Base-by-base conservation (phyloP, 2,329 filamentous ascomycete species). In the Macroventuria anomochaeta region DNA sequence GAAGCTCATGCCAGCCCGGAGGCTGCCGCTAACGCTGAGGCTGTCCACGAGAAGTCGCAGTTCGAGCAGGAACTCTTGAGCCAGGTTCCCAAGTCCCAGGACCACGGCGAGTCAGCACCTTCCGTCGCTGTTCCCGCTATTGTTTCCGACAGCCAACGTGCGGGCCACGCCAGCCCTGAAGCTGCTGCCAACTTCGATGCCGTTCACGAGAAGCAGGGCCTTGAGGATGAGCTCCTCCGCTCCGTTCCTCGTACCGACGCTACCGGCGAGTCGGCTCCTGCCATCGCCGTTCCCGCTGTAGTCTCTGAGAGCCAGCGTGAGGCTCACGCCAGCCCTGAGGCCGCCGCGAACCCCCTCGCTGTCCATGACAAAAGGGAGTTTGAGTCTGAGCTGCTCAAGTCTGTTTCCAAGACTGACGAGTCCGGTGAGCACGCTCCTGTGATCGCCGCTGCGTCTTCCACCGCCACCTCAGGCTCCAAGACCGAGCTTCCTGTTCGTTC, bases 281-380 rank as follows among this genome's bases (percentile, higher is more conserved):
- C 57, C 13, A 46, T 65, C 20, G 53, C 53, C 13, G 53, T 62
- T 12, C 55, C 58, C 11, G 60, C 62, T 15, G 41, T 53, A 15
- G 53, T 91, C 50, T 86, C 85, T 69, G 84, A 90, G 65, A 90
- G 87, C 75, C 88, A 91, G 70, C 79, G 84, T 60, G 82, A 85
- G 67, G 87, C 88, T 8, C 75, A 84, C 47, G 79, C 79, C 28
- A 77, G 80, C 17, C 84, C 88, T 11, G 88, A 90, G 70, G 88
- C 89, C 20, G 86, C 86, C 62, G 86, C 81, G 20, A 79, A 85
- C 49, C 77, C 83, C 29, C 78, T 82, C 33, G 87, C 88, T 67
- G 87, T 91, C 13, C 75, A 81, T 58, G 88, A 90, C 67, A 92
- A 92, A 83, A 84, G 83, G 44, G 79, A 81, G 41, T 80, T 91